Percentiles rank a stretch among this genome's conserved stretches.
These are phyloP conservation scores for Tilletia setariae DNA, from an alignment of 1,284 basidiomycete genomes.

Conservation along the genomic window DNA sequence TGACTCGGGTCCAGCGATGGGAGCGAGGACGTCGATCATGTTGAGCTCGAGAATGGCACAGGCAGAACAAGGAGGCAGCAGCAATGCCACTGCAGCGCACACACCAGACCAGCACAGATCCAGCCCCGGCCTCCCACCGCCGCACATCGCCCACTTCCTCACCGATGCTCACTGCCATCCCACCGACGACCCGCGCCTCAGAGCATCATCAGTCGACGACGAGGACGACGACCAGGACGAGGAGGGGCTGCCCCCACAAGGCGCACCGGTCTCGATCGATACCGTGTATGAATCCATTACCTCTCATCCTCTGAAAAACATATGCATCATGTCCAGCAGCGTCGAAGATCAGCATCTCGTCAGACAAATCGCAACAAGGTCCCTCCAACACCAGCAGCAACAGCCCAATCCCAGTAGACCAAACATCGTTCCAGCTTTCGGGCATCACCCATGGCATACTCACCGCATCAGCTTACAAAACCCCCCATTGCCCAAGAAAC, in stretches of 20 bases:
- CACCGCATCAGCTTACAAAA: constrained; percentile 41
- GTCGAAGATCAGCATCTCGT: constrained; percentile 40
- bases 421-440: constrained; percentile 16
- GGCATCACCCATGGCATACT: constrained; percentile 47
- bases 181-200: constrained; percentile 40
- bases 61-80: background rate
- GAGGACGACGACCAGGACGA: background rate
- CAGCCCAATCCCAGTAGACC: background rate
- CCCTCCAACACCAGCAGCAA: background rate
- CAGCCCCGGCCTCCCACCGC: background rate
- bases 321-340: constrained; percentile 47
- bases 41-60: background rate
- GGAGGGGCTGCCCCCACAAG: too few relatives aligned
- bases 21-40: background rate
- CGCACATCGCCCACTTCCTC: constrained; percentile 21
- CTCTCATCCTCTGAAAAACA: constrained; percentile 16
- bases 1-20: too few relatives aligned
- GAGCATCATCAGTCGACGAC: background rate
- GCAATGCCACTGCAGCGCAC: background rate
- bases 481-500: constrained; percentile 22
- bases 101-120: background rate
- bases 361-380: constrained; percentile 25
- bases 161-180: constrained; percentile 47
- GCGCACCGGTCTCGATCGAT: constrained; percentile 21
- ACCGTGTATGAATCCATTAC: constrained; percentile 21